Base-by-base conservation (phyloP, 441 rosid genomes). In the Jatropha multifida region DNA sequence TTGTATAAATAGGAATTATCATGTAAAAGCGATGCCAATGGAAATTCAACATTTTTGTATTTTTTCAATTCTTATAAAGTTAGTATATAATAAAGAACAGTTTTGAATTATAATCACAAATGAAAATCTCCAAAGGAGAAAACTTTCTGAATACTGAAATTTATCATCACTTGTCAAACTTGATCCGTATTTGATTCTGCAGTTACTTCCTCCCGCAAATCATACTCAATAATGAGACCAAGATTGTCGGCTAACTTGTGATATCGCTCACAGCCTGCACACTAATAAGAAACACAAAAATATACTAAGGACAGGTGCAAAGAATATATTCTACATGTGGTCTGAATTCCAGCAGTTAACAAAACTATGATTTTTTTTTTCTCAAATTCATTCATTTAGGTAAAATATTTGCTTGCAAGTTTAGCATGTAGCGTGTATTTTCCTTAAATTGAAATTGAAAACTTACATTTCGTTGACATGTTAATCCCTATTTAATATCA, bases 171-270 rank as follows among this genome's bases (percentile, higher is more conserved):
- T 49, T 65, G 71, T 85, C 84, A 84, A 84, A 77, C 87, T 84
- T 85, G 82, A 77, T 89, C 89, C 0, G 78, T 74, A 79, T 74
- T 81, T 69, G 69, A 71, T 82, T 86, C 87, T 71, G 71, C 81
- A 70, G 68, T 71, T 40, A 73, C 84, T 72, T 90, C 87, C 73
- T 84, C 88, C 40, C 85, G 83, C 69, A 95, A 87, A 81, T 90
- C 94, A 79, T 88, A 88, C 86, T 95, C 98, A 75, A 89, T 84
- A 51, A 92, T 78, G 72, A 89, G 94, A 78, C 98, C 95, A 72
- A 92, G 97, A 85, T 93, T 90, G 83, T 96, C 99, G 32, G 85
- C 95, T 69, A 93, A 80, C 78, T 93, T 92, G 86, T 93, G 99
- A 88, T 93, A 89, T 81, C 14, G 81, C 41, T 88, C 90, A 81